These are phyloP conservation scores for Mycena leptocephala DNA, from an alignment of 768 basidiomycete species.

Conservation along the genomic window DNA sequence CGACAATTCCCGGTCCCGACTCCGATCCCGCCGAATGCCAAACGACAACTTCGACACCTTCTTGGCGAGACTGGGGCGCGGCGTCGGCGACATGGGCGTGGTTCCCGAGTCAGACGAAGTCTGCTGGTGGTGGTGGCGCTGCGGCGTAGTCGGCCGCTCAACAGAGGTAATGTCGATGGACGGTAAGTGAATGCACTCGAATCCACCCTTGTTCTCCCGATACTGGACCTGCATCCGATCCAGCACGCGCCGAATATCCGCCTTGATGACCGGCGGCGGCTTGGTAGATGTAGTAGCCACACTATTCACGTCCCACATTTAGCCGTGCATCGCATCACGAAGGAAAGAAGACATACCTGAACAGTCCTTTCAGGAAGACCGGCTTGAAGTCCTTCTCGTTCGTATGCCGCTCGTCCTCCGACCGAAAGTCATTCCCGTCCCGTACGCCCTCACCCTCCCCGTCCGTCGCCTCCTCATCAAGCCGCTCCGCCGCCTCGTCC, in stretches of 20 bases:
- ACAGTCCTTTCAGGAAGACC: constrained; percentile 95
- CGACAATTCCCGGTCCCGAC: constrained; percentile 63
- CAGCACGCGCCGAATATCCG: constrained; percentile 89
- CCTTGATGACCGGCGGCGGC: constrained; percentile 82
- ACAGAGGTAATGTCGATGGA: constrained; percentile 93
- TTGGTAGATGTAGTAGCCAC: constrained; percentile 98
- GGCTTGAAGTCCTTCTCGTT: constrained; percentile 89
- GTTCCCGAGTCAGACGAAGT: constrained; percentile 68
- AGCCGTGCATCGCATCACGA: constrained; percentile 9
- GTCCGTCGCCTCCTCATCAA: constrained; percentile 56
- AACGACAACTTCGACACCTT: constrained; percentile 89
- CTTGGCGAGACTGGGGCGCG: constrained; percentile 71
- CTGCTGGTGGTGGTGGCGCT: constrained; percentile 53
- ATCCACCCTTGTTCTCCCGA: constrained; percentile 90
- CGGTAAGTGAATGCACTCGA: constrained; percentile 96
- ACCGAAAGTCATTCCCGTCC: constrained; percentile 52
- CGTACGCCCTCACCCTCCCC: constrained; percentile 56
- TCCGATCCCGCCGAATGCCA: constrained; percentile 70
- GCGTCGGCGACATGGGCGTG: constrained; percentile 48
- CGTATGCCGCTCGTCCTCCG: constrained; percentile 65
- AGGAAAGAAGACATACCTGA: constrained; percentile 73
- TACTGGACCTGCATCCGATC: constrained; percentile 97
- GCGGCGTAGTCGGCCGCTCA: constrained; percentile 49
- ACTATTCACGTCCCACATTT: constrained; percentile 57
- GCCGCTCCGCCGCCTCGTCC: constrained; percentile 45